These are phyloP conservation scores for Anethum foeniculum DNA, from an alignment of 140 eudicot genomes.

Conservation along the genomic window DNA sequence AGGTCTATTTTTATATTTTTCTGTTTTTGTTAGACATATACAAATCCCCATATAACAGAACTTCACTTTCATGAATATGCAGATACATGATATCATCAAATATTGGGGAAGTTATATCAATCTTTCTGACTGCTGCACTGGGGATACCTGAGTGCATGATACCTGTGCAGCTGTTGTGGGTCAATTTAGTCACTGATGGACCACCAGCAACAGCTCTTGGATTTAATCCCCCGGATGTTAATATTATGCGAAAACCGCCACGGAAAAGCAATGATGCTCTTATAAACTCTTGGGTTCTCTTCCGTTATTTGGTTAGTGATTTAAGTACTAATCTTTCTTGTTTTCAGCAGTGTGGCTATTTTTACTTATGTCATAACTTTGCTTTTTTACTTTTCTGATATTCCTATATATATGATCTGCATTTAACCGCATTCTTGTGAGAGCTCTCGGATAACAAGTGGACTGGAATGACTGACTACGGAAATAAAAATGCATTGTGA, in stretches of 20 bases:
- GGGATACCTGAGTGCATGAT: constrained; percentile 88
- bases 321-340: not conserved
- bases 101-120: constrained; percentile 78
- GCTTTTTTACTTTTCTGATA: not conserved
- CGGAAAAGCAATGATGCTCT: constrained; percentile 69
- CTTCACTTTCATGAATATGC: constrained; percentile 10
- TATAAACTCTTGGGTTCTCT: constrained; percentile 68
- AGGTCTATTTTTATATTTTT: constrained; percentile 31
- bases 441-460: not conserved
- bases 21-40: not conserved
- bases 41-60: not conserved
- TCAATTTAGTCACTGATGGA: constrained; percentile 90
- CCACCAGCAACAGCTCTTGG: constrained; percentile 98
- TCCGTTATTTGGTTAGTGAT: constrained; percentile 67
- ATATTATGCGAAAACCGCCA: constrained; percentile 82
- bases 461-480: not conserved
- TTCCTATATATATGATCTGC: not conserved
- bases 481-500: not conserved
- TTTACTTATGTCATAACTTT: not conserved
- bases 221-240: constrained; percentile 77
- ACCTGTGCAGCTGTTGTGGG: constrained; percentile 94
- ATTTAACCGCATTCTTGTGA: not conserved
- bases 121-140: constrained; percentile 76
- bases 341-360: not conserved
- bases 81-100: constrained; percentile 96